Base-by-base conservation (phyloP, 306 rosid genomes). In the Neltuma alba region DNA sequence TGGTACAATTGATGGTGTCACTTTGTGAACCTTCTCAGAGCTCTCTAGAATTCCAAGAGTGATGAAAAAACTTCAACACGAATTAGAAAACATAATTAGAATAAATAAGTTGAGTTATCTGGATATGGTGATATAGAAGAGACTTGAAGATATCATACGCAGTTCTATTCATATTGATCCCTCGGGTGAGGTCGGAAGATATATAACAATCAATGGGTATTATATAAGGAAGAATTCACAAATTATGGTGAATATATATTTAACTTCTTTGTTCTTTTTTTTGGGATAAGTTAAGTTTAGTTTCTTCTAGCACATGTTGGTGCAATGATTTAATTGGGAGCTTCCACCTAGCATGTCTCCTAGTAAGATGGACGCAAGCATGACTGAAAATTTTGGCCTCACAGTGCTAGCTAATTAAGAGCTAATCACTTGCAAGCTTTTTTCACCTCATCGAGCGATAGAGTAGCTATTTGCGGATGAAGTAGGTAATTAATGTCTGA, bases 91-190 rank as follows among this genome's bases (percentile, higher is more conserved):
- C 48, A 84, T 68, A 15, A 76, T 84, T 0, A 89, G 91, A 1
- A 44, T 34, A 73, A 68, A 54, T 21, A 78, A 72, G 0, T 20
- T 89, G 21, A 66, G 48, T 6, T 86, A 82, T 55, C 52, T 89
- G 44, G 64, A 72, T 31, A 79, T 83, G 82, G 83, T 89, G 6
- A 40, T 89, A 13, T n/a, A n/a, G 87, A 87, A 21, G 93, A 85
- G 62, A 79, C 82, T 27, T 60, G 80, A 0, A 57, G 91, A 38
- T n/a, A n/a, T 76, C 84, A 69, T 70, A 87, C 15, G 87, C 87
- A 0, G 54, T 75, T 38, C 83, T 20, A 14, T 82, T 77, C 3
- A 74, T 88, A 31, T 6, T 84, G 42, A 0, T 55, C 6, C 86
- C 89, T 33, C 89, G 75, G 10, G 82, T 71, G 54, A 45, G 79